These are phyloP conservation scores for Termitomyces sp. DNA, from an alignment of 768 basidiomycete genomes.

Conservation along the genomic window DNA sequence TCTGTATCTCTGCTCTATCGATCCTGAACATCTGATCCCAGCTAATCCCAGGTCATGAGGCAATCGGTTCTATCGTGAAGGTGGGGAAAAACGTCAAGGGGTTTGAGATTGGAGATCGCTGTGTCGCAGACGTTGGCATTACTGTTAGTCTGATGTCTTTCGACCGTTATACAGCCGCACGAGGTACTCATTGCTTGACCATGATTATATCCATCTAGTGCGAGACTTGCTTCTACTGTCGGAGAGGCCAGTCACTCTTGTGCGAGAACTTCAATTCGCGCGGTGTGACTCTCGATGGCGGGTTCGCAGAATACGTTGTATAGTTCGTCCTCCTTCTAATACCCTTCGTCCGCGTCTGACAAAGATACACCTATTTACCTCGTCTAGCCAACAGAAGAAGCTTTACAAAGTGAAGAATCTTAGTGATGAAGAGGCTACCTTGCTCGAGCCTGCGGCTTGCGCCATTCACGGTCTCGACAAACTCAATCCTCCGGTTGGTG, in stretches of 20 bases:
- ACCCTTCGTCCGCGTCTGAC: background rate
- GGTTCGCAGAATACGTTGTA: constrained; percentile 85
- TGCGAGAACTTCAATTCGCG: constrained; percentile 83
- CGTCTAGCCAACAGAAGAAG: constrained; percentile 48
- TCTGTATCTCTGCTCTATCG: background rate
- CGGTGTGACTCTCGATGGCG: constrained; percentile 78
- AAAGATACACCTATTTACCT: background rate
- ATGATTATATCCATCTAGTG: constrained; percentile 52
- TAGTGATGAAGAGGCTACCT: constrained; percentile 80
- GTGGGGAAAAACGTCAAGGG: constrained; percentile 77
- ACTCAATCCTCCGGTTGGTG: constrained; percentile 73
- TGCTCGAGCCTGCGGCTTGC: constrained; percentile 87
- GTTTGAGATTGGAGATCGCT: constrained; percentile 73
- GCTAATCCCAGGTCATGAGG: constrained; percentile 73
- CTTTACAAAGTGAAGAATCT: constrained; percentile 87
- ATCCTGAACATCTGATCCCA: constrained; percentile 15
- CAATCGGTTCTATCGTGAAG: constrained; percentile 66
- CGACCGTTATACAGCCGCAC: constrained; percentile 3
- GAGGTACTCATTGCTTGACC: background rate
- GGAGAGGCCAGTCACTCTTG: constrained; percentile 72
- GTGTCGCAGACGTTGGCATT: constrained; percentile 75
- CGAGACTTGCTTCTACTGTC: constrained; percentile 82
- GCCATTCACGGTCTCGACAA: constrained; percentile 92
- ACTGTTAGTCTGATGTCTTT: constrained; percentile 35
- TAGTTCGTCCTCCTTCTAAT: constrained; percentile 46